phyloP scores from a whole-genome alignment of 2,329 filamentous ascomycete species.

The Alternaria consortialis region DNA sequence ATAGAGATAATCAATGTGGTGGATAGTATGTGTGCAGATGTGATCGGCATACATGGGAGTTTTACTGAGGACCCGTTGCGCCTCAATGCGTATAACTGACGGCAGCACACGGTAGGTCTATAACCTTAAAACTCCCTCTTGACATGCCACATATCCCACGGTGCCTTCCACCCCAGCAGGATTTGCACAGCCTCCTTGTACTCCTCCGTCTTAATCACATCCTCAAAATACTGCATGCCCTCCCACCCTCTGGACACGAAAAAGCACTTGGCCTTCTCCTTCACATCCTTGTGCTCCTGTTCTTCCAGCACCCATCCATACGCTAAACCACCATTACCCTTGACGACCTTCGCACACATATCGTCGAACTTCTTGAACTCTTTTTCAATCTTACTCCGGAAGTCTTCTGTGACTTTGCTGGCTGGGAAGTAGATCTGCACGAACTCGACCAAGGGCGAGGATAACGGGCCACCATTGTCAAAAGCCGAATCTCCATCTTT shows the following conservation, averaged over 20 bases:
- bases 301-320: constrained; percentile 15
- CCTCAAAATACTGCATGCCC: constrained; percentile 13
- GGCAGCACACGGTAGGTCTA: not conserved
- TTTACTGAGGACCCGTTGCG: not conserved
- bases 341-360: not conserved
- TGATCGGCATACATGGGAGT: not conserved
- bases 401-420: not conserved
- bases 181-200: constrained; percentile 6
- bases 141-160: constrained; percentile 10
- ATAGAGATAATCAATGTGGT: not conserved
- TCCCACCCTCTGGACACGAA: constrained; percentile 15
- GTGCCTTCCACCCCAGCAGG: constrained; percentile 5
- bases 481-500: not conserved
- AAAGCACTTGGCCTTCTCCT: constrained; percentile 3
- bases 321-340: not conserved
- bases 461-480: not conserved
- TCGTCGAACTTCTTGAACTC: constrained; percentile 4
- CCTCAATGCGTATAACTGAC: not conserved
- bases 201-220: not conserved
- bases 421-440: constrained; percentile 6
- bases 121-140: constrained; percentile 4
- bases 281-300: constrained; percentile 7
- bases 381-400: not conserved
- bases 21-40: not conserved
- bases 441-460: constrained; percentile 10